Percentiles rank a stretch among this genome's conserved stretches.
phyloP scores from a whole-genome alignment of 1,284 basidiomycete species.

The Dichomitus squalens region DNA sequence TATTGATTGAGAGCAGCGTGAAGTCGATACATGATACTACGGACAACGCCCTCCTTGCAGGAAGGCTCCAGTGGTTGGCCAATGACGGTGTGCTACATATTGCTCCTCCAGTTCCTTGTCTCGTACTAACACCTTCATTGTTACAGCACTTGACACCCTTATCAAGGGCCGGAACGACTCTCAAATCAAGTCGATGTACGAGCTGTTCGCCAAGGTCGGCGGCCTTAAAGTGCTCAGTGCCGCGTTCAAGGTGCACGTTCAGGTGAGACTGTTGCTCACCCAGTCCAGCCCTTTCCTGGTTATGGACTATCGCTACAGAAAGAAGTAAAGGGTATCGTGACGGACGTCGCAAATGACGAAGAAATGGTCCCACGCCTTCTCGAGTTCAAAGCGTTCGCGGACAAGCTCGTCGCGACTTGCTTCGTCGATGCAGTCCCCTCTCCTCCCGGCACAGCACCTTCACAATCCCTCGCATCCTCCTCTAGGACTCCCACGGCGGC shows the following conservation, averaged over 20 bases:
- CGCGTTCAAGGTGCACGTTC: conserved; percentile 65
- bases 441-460: neutral
- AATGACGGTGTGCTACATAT: conserved; percentile 48
- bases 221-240: conserved; percentile 56
- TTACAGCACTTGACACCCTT: conserved; percentile 57
- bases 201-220: conserved; percentile 63
- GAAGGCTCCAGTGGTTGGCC: conserved; percentile 59
- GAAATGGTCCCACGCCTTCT: conserved; percentile 82
- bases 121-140: neutral
- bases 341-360: conserved; percentile 59
- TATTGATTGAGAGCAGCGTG: conserved; percentile 57
- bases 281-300: neutral
- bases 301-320: conserved; percentile 37
- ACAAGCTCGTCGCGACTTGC: conserved; percentile 48
- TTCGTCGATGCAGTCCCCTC: conserved; percentile 41
- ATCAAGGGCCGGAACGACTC: conserved; percentile 54
- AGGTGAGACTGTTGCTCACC: conserved; percentile 39
- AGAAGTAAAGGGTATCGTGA: conserved; percentile 59
- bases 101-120: neutral
- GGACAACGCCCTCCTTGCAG: conserved; percentile 54
- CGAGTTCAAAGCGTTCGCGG: conserved; percentile 67
- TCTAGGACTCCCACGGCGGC: conserved; percentile 16
- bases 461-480: conserved; percentile 26
- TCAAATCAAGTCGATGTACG: conserved; percentile 62
- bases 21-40: conserved; percentile 49